These are phyloP conservation scores for Diplodia corticola DNA, from an alignment of 2,329 filamentous ascomycete species.

Conservation along the genomic window DNA sequence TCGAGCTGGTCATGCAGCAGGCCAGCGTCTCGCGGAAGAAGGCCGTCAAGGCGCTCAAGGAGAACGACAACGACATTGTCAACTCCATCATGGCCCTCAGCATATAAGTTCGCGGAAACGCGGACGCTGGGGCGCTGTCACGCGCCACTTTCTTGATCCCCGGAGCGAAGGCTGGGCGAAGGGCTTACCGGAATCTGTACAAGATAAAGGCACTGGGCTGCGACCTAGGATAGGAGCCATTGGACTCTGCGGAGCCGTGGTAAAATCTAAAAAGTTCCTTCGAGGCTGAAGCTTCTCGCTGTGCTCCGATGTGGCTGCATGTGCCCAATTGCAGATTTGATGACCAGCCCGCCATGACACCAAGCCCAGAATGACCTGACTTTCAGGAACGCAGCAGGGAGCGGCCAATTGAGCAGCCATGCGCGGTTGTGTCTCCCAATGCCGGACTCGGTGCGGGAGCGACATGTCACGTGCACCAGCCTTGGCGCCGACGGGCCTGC, in stretches of 20 bases:
- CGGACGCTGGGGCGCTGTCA: background rate
- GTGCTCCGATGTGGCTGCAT: background rate
- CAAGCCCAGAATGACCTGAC: background rate
- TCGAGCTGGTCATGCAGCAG: slow-evolving; percentile 98
- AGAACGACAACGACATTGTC: slow-evolving; percentile 99
- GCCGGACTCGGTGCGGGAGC: background rate
- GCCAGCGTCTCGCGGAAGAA: slow-evolving; percentile 96
- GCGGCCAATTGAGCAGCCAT: background rate
- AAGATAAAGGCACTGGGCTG: slow-evolving; percentile 19
- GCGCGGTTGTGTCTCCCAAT: background rate
- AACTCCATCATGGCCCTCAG: slow-evolving; percentile 98
- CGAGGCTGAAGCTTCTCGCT: background rate
- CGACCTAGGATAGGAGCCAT: slow-evolving; percentile 15
- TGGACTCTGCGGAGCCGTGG: slow-evolving; percentile 19
- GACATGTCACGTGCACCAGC: slow-evolving; percentile 3
- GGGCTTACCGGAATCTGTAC: slow-evolving; percentile 19
- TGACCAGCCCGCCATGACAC: background rate
- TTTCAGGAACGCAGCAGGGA: background rate
- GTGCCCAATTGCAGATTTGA: background rate
- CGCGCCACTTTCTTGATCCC: slow-evolving; percentile 1
- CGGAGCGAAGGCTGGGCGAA: slow-evolving; percentile 20
- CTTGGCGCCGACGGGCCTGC: slow-evolving; percentile 13
- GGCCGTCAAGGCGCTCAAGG: slow-evolving; percentile 96
- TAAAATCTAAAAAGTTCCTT: slow-evolving; percentile 24
- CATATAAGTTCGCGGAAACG: slow-evolving; percentile 43